phyloP scores from a whole-genome alignment of 768 basidiomycete genomes.

The Boletus sp. region DNA sequence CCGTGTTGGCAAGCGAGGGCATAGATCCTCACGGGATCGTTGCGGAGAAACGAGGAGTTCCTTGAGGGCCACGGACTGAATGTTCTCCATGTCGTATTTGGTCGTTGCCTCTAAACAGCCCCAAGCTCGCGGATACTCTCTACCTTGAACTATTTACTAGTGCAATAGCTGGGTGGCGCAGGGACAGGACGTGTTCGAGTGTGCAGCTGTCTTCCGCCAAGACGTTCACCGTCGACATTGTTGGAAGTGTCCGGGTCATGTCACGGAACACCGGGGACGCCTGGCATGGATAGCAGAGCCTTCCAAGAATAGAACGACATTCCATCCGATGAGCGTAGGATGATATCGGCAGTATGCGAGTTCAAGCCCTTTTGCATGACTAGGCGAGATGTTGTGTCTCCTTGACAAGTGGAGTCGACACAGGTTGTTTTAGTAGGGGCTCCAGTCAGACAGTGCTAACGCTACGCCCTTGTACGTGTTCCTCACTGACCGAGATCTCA shows the following conservation, averaged over 20 bases:
- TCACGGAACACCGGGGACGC: slow-evolving; percentile 13
- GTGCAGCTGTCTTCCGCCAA: slow-evolving; percentile 11
- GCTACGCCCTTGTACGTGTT: no score
- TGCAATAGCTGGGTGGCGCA: slow-evolving; percentile 9
- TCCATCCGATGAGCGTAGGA: slow-evolving; percentile 15
- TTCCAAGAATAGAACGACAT: slow-evolving; percentile 8
- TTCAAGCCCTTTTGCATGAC: slow-evolving; percentile 7
- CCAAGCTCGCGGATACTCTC: neutral
- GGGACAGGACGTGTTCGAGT: slow-evolving; percentile 2
- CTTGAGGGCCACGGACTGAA: neutral
- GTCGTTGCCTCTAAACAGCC: slow-evolving; percentile 5
- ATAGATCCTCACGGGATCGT: slow-evolving; percentile 8
- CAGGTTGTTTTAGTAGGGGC: neutral
- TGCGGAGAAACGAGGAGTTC: slow-evolving; percentile 1
- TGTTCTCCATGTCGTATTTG: slow-evolving; percentile 18
- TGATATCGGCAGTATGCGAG: slow-evolving; percentile 7
- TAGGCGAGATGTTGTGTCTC: neutral
- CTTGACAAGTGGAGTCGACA: neutral
- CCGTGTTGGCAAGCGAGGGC: slow-evolving; percentile 12
- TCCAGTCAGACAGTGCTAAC: no score
- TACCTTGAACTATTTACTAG: neutral
- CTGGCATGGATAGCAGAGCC: neutral
- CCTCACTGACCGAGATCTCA: no score
- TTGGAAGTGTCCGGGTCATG: slow-evolving; percentile 1
- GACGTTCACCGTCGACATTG: neutral